Conservation (phyloP, 2,329 filamentous ascomycete species). For the Apiospora koreana region DNA sequence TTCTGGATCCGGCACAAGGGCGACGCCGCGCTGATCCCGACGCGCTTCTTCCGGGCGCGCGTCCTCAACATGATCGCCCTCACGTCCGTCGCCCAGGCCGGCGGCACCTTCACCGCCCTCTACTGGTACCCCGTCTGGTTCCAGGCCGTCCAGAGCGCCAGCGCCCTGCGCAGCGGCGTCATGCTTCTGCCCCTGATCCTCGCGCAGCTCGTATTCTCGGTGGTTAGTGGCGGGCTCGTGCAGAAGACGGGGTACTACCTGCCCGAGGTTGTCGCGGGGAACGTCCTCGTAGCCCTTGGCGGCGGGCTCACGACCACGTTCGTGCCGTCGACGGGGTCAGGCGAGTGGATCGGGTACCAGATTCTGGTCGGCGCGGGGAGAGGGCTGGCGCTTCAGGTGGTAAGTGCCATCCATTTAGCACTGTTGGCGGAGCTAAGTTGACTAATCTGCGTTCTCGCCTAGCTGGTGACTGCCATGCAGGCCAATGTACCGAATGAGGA, state of each 20-base stretch:
- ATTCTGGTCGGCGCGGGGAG: slow-evolving; percentile 29
- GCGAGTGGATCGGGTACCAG: slow-evolving; percentile 36
- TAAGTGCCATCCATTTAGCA: background rate
- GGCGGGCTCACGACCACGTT: slow-evolving; percentile 58
- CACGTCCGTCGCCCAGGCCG: slow-evolving; percentile 24
- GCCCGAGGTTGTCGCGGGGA: slow-evolving; percentile 41
- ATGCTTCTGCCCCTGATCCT: slow-evolving; percentile 56
- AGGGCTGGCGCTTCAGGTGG: slow-evolving; percentile 20
- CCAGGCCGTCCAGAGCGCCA: slow-evolving; percentile 54
- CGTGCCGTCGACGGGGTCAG: slow-evolving; percentile 41
- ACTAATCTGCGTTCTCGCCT: too few relatives aligned
- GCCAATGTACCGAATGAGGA: slow-evolving; percentile 25
- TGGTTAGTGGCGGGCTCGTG: slow-evolving; percentile 41
- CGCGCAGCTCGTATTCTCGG: slow-evolving; percentile 48
- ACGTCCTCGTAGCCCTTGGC: slow-evolving; percentile 44
- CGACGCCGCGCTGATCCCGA: slow-evolving; percentile 40
- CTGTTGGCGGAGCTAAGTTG: too few relatives aligned
- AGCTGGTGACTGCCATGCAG: slow-evolving; percentile 30
- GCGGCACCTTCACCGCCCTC: slow-evolving; percentile 21
- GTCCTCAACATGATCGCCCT: slow-evolving; percentile 23
- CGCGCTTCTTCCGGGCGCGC: slow-evolving; percentile 21
- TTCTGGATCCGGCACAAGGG: slow-evolving; percentile 37
- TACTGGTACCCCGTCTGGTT: slow-evolving; percentile 48
- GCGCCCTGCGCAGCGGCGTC: slow-evolving; percentile 54
- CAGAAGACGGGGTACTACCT: slow-evolving; percentile 45